Conservation (phyloP, 306 rosid genomes). For the Cajanus cajan region DNA sequence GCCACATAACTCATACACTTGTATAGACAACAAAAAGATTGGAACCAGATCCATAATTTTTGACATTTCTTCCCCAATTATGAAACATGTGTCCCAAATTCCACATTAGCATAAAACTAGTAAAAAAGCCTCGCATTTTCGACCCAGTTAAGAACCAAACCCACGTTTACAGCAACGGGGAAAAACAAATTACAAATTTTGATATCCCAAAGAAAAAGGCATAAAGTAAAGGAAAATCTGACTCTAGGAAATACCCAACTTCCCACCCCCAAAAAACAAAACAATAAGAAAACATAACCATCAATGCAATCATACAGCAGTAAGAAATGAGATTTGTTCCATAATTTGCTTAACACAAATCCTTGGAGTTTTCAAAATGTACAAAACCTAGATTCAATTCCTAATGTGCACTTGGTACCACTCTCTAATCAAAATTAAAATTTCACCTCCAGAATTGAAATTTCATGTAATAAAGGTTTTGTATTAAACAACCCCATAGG, state of each 20-base stretch:
- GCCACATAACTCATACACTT: neutral
- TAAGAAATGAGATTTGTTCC: neutral
- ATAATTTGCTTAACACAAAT: neutral
- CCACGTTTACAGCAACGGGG: constrained; percentile 7
- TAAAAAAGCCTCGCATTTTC: neutral
- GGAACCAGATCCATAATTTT: constrained; percentile 20
- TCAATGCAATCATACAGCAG: neutral
- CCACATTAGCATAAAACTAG: neutral
- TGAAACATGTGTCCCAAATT: neutral
- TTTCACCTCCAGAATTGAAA: neutral
- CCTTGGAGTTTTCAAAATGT: neutral
- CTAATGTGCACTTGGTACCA: neutral
- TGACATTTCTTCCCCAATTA: neutral
- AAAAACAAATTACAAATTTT: neutral
- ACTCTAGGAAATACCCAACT: neutral
- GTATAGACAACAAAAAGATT: neutral
- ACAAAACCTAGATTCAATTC: neutral
- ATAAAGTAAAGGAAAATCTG: neutral
- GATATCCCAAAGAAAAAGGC: neutral
- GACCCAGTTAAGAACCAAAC: neutral
- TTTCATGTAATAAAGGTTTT: no score
- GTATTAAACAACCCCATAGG: no score
- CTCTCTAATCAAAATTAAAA: neutral
- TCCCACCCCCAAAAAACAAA: neutral
- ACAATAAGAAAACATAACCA: neutral